Base-by-base conservation (phyloP, 768 basidiomycete genomes). In the Termitomyces sp. region DNA sequence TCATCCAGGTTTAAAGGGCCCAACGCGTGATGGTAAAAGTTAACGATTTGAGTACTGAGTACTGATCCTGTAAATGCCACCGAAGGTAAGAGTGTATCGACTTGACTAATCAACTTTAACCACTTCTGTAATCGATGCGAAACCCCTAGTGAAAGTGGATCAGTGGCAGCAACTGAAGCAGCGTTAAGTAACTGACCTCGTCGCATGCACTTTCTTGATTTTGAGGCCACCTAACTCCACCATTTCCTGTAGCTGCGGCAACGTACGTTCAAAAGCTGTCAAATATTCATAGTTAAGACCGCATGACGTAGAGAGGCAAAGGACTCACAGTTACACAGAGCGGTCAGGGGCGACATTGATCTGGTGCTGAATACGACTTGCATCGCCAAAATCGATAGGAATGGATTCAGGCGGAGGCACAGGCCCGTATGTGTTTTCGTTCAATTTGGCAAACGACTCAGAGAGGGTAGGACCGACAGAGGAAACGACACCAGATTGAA, bases 91-190 rank as follows among this genome's bases (percentile, higher is more conserved):
- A n/a, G n/a, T n/a, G n/a, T n/a, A n/a, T n/a, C 17, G 17, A 34
- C 47, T n/a, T n/a, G 6, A 48, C 3, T 34, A 32, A 48, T 8
- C 47, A 40, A 40, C 38, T 40, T 63, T 63, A 16, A 66, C 67
- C 23, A 75, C 72, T 60, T 75, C 73, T 5, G 68, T 73, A 49
- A 75, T 75, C 7, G 72, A 75, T 42, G 72, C 69, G 71, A 71
- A 73, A 5, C 73, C 72, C 53, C 73, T 74, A 49, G 17, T n/a
- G n/a, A n/a, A 45, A 19, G 16, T 21, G 45, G 17, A 12, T 44
- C 2, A 40, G n/a, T 32, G 16, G n/a, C 37, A 7, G 43, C 27
- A 23, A 35, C n/a, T 17, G 3, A 50, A 9, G 4, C 52, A 37
- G 7, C 37, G 17, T 10, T 40, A 21, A 34, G 17, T 19, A 10